Percentiles rank a stretch among this genome's conserved stretches.
These are phyloP conservation scores for Dothistroma septosporum DNA, from an alignment of 2,329 filamentous ascomycete species.

Conservation along the genomic window DNA sequence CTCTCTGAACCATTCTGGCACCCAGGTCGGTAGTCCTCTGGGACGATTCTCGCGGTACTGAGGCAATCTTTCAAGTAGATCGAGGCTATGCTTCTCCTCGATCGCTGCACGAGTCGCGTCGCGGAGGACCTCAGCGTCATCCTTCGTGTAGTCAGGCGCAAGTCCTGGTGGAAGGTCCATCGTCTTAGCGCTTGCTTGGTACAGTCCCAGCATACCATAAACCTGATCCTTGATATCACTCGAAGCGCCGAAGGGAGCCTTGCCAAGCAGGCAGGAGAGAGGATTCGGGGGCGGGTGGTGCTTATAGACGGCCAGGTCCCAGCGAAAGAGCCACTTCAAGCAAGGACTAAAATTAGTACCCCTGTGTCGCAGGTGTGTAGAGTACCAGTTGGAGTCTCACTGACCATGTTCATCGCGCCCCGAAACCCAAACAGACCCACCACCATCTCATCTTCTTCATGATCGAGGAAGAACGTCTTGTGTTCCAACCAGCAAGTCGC, in stretches of 20 bases:
- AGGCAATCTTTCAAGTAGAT: background rate
- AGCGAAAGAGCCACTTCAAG: background rate
- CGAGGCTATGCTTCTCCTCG: background rate
- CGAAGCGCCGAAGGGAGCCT: background rate
- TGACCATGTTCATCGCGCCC: background rate
- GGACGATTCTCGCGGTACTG: background rate
- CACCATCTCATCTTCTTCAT: background rate
- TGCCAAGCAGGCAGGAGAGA: background rate
- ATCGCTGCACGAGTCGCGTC: conserved; percentile 1
- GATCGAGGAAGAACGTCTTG: background rate
- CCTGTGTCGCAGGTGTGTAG: too few relatives aligned
- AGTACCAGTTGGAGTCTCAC: background rate
- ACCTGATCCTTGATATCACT: background rate
- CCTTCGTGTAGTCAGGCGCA: conserved; percentile 2
- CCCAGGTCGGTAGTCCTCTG: background rate
- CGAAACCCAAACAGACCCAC: background rate
- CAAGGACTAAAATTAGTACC: too few relatives aligned
- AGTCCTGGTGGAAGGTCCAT: background rate
- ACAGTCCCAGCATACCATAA: conserved; percentile 2
- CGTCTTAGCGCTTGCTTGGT: background rate
- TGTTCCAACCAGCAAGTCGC: background rate
- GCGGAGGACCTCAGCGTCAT: background rate
- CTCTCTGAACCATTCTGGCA: background rate
- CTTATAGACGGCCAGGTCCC: background rate
- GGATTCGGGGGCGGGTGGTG: background rate